Evolutionary conservation across 371 early-diverging fungal species (phyloP).

Genomic region (Actinomortierella ambigua): DNA sequence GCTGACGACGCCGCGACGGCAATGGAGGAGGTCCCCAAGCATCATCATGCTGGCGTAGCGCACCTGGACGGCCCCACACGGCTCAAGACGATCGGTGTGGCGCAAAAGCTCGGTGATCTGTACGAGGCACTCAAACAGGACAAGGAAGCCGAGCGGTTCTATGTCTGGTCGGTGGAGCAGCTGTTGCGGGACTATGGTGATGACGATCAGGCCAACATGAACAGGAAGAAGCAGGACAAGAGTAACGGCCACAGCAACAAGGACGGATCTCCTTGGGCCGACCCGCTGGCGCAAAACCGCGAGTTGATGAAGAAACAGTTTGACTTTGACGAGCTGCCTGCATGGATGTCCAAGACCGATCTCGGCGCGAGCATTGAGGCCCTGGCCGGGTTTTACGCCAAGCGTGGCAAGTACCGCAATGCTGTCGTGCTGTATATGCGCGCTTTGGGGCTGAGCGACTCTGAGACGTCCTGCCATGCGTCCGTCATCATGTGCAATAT

Average conservation of each 20-base stretch:
- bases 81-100: slow-evolving; percentile 58
- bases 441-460: slow-evolving; percentile 52
- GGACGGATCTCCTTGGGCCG: neutral
- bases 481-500: slow-evolving; percentile 65
- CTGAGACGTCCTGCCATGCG: slow-evolving; percentile 52
- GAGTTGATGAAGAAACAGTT: slow-evolving; percentile 45
- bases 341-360: slow-evolving; percentile 64
- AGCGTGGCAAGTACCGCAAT: slow-evolving; percentile 55
- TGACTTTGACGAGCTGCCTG: slow-evolving; percentile 62
- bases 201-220: slow-evolving; percentile 1
- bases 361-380: slow-evolving; percentile 64
- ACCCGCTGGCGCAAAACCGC: slow-evolving; percentile 14
- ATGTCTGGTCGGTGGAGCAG: slow-evolving; percentile 68
- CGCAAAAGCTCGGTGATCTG: slow-evolving; percentile 67
- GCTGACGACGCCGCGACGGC: neutral
- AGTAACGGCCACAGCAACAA: slow-evolving; percentile 9
- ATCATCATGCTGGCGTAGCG: neutral
- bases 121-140: slow-evolving; percentile 50
- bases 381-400: slow-evolving; percentile 61
- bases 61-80: slow-evolving; percentile 49
- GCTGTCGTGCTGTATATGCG: slow-evolving; percentile 66
- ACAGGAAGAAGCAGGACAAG: slow-evolving; percentile 2
- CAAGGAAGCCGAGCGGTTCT: slow-evolving; percentile 65
- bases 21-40: neutral
- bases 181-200: slow-evolving; percentile 36